Evolutionary conservation across 2,329 filamentous ascomycete species (phyloP).

Genomic region (Dothistroma septosporum): DNA sequence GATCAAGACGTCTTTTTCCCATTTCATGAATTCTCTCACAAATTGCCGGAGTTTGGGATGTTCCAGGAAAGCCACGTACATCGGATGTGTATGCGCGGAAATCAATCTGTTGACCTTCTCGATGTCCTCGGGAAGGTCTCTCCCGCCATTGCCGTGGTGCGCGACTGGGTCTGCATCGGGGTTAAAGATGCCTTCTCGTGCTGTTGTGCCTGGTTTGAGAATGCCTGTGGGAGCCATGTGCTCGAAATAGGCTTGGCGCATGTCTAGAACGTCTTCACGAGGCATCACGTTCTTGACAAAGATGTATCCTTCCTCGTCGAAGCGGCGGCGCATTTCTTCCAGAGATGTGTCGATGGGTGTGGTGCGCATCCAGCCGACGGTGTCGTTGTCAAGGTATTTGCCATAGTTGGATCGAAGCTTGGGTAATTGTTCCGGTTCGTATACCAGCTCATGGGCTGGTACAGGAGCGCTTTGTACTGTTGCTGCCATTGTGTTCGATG

Average conservation of each 20-base stretch:
- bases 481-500: constrained; percentile 15
- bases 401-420: constrained; percentile 32
- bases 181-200: constrained; percentile 44
- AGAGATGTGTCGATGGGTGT: constrained; percentile 37
- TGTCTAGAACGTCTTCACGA: constrained; percentile 42
- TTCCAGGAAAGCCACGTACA: constrained; percentile 36
- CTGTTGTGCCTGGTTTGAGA: constrained; percentile 37
- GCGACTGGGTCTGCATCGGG: constrained; percentile 31
- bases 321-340: constrained; percentile 38
- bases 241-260: constrained; percentile 40
- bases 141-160: constrained; percentile 27
- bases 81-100: constrained; percentile 33
- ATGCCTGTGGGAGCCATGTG: constrained; percentile 39
- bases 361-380: constrained; percentile 34
- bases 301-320: constrained; percentile 41
- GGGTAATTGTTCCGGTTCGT: constrained; percentile 24
- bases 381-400: constrained; percentile 22
- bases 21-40: constrained; percentile 37
- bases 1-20: constrained; percentile 36
- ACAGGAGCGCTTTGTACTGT: constrained; percentile 18
- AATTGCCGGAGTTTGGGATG: constrained; percentile 36
- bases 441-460: constrained; percentile 26
- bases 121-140: constrained; percentile 28
- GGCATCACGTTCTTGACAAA: constrained; percentile 43
- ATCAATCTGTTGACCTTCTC: constrained; percentile 30